These are phyloP conservation scores for Ilyonectria robusta DNA, from an alignment of 2,329 filamentous ascomycete species.

Conservation along the genomic window DNA sequence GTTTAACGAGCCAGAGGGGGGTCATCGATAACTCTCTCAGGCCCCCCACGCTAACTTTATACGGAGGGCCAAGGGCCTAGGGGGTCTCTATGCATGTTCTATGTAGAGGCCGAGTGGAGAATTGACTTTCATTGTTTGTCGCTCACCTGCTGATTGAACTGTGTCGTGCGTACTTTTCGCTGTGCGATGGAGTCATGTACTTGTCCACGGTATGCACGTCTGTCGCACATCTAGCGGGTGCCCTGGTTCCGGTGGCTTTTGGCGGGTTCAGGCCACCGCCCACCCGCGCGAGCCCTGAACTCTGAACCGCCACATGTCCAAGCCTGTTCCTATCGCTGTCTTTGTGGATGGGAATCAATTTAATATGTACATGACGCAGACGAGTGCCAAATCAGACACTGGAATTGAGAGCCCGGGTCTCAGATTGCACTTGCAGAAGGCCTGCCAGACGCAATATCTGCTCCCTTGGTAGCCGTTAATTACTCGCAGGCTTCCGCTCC, in stretches of 20 bases:
- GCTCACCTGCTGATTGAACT: neutral
- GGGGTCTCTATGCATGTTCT: neutral
- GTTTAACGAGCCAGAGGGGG: no score
- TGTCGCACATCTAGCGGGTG: conserved; percentile 17
- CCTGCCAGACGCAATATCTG: neutral
- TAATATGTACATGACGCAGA: no score
- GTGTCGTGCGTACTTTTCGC: neutral
- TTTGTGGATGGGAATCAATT: no score
- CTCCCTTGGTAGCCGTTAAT: no score
- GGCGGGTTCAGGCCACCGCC: no score
- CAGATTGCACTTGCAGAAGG: no score
- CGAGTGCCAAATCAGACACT: no score
- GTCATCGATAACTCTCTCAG: no score
- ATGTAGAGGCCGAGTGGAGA: neutral
- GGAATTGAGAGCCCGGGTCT: no score
- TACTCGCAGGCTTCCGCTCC: neutral
- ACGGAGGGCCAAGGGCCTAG: no score
- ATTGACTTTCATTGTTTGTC: neutral
- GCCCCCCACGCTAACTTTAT: no score
- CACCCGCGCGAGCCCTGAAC: neutral
- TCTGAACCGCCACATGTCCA: neutral
- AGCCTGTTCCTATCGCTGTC: neutral
- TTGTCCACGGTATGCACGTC: conserved; percentile 4
- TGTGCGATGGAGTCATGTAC: neutral
- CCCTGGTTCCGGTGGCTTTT: neutral